Conservation (phyloP, 2,329 filamentous ascomycete genomes). For the Colletotrichum acutatum region DNA sequence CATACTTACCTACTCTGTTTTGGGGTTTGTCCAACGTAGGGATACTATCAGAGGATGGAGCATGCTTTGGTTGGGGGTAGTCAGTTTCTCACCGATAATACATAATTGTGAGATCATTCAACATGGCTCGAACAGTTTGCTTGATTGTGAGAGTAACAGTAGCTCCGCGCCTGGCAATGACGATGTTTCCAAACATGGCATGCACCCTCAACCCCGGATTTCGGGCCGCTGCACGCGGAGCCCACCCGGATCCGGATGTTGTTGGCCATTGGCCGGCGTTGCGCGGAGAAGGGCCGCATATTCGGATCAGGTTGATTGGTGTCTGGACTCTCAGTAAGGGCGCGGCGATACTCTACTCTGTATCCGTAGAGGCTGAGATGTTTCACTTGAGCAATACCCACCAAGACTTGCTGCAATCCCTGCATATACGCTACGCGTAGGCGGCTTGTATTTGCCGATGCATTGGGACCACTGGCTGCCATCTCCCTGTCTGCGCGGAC, state of each 20-base stretch:
- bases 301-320: constrained; percentile 11
- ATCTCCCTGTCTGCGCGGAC: constrained; percentile 8
- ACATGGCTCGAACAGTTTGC: not conserved
- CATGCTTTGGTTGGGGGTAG: not conserved
- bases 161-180: not conserved
- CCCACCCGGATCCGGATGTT: constrained; percentile 18
- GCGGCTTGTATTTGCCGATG: constrained; percentile 12
- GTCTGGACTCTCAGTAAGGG: constrained; percentile 4
- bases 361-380: constrained; percentile 12
- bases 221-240: constrained; percentile 7
- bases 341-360: not conserved
- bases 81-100: constrained; percentile 27
- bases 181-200: not conserved
- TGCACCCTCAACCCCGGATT: not conserved
- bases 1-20: not conserved
- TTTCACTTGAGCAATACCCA: constrained; percentile 18
- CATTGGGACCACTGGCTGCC: not conserved
- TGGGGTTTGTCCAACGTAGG: constrained; percentile 1
- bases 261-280: constrained; percentile 12
- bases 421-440: constrained; percentile 16
- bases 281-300: constrained; percentile 5
- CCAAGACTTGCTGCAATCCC: constrained; percentile 12
- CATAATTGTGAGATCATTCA: constrained; percentile 20
- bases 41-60: not conserved
- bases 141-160: not conserved